phyloP scores from a whole-genome alignment of 2,329 filamentous ascomycete species.

The Ceratocystis lukuohia region DNA sequence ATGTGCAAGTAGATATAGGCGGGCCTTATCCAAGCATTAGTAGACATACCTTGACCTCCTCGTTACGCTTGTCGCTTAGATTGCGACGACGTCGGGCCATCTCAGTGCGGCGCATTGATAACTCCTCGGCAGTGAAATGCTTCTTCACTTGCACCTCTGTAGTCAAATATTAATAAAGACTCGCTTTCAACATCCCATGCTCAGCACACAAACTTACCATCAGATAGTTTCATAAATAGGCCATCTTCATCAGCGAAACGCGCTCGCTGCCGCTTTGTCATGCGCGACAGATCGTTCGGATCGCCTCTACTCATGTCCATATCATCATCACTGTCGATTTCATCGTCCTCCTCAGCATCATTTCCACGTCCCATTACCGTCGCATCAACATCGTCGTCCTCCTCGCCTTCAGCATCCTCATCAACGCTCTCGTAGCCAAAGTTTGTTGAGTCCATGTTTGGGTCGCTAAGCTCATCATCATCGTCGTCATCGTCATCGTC shows the following conservation, averaged over 20 bases:
- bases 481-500: slow-evolving; percentile 32
- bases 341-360: slow-evolving; percentile 29
- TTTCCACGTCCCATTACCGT: slow-evolving; percentile 23
- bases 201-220: slow-evolving; percentile 32
- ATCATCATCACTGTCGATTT: slow-evolving; percentile 30
- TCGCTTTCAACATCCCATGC: neutral
- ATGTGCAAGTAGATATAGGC: neutral
- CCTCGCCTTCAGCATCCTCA: slow-evolving; percentile 37
- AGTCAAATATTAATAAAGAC: neutral
- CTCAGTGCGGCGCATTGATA: slow-evolving; percentile 48
- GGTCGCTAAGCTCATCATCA: slow-evolving; percentile 44
- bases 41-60: slow-evolving; percentile 44
- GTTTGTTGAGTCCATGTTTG: slow-evolving; percentile 34
- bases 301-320: slow-evolving; percentile 35
- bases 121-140: slow-evolving; percentile 46
- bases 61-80: slow-evolving; percentile 50
- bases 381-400: slow-evolving; percentile 27
- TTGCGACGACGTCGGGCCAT: slow-evolving; percentile 49
- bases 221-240: slow-evolving; percentile 44
- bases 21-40: neutral
- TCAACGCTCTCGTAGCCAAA: slow-evolving; percentile 34
- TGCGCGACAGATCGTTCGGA: slow-evolving; percentile 43
- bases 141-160: slow-evolving; percentile 52
- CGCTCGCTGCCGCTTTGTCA: slow-evolving; percentile 48
- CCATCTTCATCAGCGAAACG: slow-evolving; percentile 42